Conservation (phyloP, 768 basidiomycete species). For the Termitomyces sp. region DNA sequence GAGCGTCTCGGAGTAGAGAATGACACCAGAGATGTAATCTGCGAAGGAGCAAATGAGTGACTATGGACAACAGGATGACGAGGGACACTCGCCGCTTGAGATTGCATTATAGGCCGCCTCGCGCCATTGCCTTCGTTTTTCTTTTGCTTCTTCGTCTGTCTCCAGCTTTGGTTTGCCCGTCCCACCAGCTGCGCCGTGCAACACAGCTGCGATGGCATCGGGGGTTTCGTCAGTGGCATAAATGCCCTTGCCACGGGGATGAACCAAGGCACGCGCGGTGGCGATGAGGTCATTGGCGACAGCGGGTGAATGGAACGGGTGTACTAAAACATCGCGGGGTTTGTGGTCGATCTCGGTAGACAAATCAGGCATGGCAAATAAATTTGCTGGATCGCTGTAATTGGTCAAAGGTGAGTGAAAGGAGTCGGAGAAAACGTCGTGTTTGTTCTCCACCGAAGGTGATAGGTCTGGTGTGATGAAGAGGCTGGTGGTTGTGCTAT, state of each 20-base stretch:
- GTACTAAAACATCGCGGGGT: slow-evolving; percentile 26
- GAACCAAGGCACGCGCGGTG: slow-evolving; percentile 39
- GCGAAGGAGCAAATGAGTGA: neutral
- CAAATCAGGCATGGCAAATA: slow-evolving; percentile 24
- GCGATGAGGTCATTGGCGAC: slow-evolving; percentile 38
- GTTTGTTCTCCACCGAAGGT: slow-evolving; percentile 2
- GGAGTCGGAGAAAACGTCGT: slow-evolving; percentile 3
- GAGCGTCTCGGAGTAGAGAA: slow-evolving; percentile 44
- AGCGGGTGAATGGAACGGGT: slow-evolving; percentile 34
- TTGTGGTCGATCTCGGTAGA: slow-evolving; percentile 8
- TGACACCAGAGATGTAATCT: slow-evolving; percentile 40
- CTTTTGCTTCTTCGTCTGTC: slow-evolving; percentile 31
- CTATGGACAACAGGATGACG: neutral
- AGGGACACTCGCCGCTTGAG: slow-evolving; percentile 30
- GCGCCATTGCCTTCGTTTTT: slow-evolving; percentile 38
- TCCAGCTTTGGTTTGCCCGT: slow-evolving; percentile 19
- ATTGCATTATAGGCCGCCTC: slow-evolving; percentile 38
- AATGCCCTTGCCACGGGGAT: slow-evolving; percentile 45
- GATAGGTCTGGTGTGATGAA: slow-evolving; percentile 2
- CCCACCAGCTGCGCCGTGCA: slow-evolving; percentile 30
- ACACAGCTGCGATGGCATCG: slow-evolving; percentile 33
- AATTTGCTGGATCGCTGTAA: slow-evolving; percentile 22
- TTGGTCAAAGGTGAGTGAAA: slow-evolving; percentile 14
- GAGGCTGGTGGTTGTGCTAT: neutral
- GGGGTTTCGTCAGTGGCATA: slow-evolving; percentile 51